Evolutionary conservation across 1,284 basidiomycete species (phyloP), one percentile per base, ranked within the genome.

Genomic region (Ceratobasidium sp.): DNA sequence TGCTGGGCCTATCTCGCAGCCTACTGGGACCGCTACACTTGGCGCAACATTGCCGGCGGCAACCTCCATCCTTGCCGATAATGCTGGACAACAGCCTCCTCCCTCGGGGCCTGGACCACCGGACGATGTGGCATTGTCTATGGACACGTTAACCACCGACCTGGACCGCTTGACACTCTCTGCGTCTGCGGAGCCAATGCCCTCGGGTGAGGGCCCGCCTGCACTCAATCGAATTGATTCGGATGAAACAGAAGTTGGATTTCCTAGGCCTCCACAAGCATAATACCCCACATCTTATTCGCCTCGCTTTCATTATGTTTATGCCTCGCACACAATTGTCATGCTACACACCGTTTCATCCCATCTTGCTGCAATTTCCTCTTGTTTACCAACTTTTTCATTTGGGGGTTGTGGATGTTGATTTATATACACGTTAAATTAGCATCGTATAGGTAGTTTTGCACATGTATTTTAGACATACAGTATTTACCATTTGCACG

Each of bases 71-170:
- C 52, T 34, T 35, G n/a, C 31, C 29, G 52, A 54, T 17, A 17
- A 2, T 31, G 27, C 3, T n/a, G 45, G 38, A 5, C 25, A 22
- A 32, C 22, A 8, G 8, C 27, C 62, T 54, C 60, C 60, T 13
- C 62, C 62, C 45, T 67, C 62, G 7, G 62, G 62, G 4, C 62
- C 62, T 6, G 50, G 62, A 25, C 62, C 62, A 6, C 62, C 62
- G 32, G 22, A 25, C 10, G n/a, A 20, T 13, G 25, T 38, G 0
- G 34, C 20, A 35, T 35, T 12, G 6, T 43, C 49, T 3, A 27
- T 32, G 27, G 62, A 40, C 35, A 38, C 62, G 1, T 27, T 67
- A 4, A 35, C 50, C 25, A 38, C 29, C 22, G 27, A 45, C 10
- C 29, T 67, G 27, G 13, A 49, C 50, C 20, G 31, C 25, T 29